Evolutionary conservation across 306 rosid genomes (phyloP), one percentile per base, ranked within the genome.

Genomic region (Vigna hirtella): DNA sequence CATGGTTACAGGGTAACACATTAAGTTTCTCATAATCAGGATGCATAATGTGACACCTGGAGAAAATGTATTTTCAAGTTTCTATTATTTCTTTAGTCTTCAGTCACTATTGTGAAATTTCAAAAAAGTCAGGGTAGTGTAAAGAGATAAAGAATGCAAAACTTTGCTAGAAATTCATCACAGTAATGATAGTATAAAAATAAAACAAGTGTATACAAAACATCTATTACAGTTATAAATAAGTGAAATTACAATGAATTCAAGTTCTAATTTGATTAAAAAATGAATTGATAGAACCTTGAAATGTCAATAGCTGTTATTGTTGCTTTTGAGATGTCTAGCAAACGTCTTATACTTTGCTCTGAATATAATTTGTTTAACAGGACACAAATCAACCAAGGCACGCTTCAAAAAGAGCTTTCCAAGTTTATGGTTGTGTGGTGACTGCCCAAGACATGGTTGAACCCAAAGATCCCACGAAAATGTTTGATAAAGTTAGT

Each of bases 401-500:
- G 18, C 78, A 78, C 80, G 53, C 78, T 73, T 88, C 90, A 76
- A 93, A 88, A 86, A 91, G 98, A 89, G 87, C 79, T 83, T 91
- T 88, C 85, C 97, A 93, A 85, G 88, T 95, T 81, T 91, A 88
- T 84, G 98, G 98, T 43, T 91, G 97, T 86, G 83, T 91, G 72
- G 98, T 87, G 86, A 93, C 87, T 67, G 84, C 88, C 62, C 76
- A 82, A 86, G 87, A 91, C 84, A 92, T 95, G 98, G 97, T 88
- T 81, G 86, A 87, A 72, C 91, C 88, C 82, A 84, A 73, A 75
- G 91, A 87, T 77, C 64, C 89, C 10, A 43, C 32, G n/a, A 85
- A 83, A 88, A 76, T 71, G 30, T 92, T 89, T 86, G 96, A 89
- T 72, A 89, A 89, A 79, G 98, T 95, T 85, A 83, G 97, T 68